Base-by-base conservation (phyloP, 169 alveolate genomes). In the Babesia ovata region DNA sequence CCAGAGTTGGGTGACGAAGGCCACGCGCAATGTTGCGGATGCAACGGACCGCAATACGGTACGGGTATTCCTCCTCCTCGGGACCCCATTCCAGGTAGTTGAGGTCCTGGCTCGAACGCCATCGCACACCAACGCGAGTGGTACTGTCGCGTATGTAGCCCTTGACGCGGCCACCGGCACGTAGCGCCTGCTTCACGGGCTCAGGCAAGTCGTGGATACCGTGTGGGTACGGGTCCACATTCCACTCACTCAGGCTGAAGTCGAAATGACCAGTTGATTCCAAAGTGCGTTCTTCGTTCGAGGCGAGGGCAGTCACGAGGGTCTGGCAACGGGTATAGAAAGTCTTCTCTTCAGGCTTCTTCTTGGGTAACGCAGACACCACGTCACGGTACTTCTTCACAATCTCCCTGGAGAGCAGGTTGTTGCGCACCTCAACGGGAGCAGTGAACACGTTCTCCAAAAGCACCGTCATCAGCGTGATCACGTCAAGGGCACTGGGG, bases 191-290 rank as follows among this genome's bases (percentile, higher is more conserved):
- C 78, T 93, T 94, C 46, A 90, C 87, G 56, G 85, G 82, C 29
- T 92, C 91, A 13, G 97, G 94, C 46, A 95, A 72, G 53, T 95
- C 98, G 70, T 95, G 98, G 19, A 93, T 96, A 49, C 98, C 98
- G 74, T 95, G 92, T 26, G 96, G 95, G 63, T 95, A 95, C 14
- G 98, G 97, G 50, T 95, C 98, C 29, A 91, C 95, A 74, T 92
- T 93, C 95, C 95, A 95, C 65, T 91, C 96, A 36, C 96, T 90
- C 39, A 94, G 83, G 10, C 63, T 91, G 66, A 95, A 92, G 84
- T 90, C 90, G 70, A 92, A 92, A 19, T 74, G 60, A 16, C 84
- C 76, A 44, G 78, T 83, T 17, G 84, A 84, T 58, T 87, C 87
- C 42, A 70, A 74, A 28, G 84, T 58, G n/a, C 69, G 70, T 39